Evolutionary conservation across 192 early-diverging fungal genomes (phyloP).

Genomic region (Coemansia aciculifera): DNA sequence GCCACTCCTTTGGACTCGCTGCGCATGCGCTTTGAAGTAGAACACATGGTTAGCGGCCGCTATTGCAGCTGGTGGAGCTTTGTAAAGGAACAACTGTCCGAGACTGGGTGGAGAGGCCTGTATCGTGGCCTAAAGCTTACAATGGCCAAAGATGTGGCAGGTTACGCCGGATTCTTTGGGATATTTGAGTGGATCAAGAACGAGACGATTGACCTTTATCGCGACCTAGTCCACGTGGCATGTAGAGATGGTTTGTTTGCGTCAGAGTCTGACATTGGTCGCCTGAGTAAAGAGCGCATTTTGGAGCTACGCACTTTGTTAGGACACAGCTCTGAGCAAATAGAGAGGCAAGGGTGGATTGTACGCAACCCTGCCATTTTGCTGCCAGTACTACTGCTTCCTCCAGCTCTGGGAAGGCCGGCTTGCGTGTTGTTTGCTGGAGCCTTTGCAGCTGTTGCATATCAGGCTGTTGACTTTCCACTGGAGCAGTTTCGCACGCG

Average conservation of each 20-base stretch:
- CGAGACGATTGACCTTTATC: constrained; percentile 65
- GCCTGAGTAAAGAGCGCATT: constrained; percentile 32
- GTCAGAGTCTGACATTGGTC: constrained; percentile 19
- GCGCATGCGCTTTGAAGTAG: constrained; percentile 72
- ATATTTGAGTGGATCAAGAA: constrained; percentile 76
- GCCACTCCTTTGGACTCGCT: constrained; percentile 75
- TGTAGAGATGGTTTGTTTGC: constrained; percentile 26
- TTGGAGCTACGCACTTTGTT: constrained; percentile 39
- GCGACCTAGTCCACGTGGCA: constrained; percentile 48
- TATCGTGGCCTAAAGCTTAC: constrained; percentile 50
- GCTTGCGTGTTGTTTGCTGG: constrained; percentile 62
- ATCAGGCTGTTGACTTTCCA: constrained; percentile 73
- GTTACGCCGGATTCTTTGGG: constrained; percentile 76
- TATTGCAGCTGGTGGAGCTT: constrained; percentile 69
- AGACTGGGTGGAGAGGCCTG: constrained; percentile 26
- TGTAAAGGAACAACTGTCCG: constrained; percentile 57
- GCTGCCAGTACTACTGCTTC: constrained; percentile 44
- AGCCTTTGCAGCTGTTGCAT: constrained; percentile 63
- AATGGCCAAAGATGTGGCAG: constrained; percentile 64
- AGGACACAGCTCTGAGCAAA: constrained; percentile 24
- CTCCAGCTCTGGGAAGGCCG: constrained; percentile 55
- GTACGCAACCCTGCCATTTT: constrained; percentile 20
- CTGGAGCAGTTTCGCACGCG: constrained; percentile 66
- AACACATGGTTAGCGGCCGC: constrained; percentile 68
- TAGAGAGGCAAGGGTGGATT: constrained; percentile 40